Evolutionary conservation across 192 early-diverging fungal species (phyloP).

Genomic region (Phycomyces nitens): DNA sequence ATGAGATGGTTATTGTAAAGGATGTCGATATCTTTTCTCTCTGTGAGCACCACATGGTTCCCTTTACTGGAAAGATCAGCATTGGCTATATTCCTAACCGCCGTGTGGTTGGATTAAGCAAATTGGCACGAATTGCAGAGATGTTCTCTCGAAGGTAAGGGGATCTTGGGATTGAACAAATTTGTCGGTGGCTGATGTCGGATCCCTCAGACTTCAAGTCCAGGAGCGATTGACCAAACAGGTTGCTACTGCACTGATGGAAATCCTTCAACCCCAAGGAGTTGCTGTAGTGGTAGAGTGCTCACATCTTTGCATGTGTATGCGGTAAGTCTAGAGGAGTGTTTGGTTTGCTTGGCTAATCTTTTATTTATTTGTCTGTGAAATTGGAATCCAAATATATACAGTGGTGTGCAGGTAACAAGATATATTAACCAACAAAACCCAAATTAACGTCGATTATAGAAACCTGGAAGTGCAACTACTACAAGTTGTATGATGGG

Average conservation of each 20-base stretch:
- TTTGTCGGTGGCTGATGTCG: not conserved
- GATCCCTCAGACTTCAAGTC: constrained; percentile 71
- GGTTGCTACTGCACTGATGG: constrained; percentile 85
- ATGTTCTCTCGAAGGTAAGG: constrained; percentile 81
- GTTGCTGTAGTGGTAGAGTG: constrained; percentile 98
- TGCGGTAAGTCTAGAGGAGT: constrained; percentile 11
- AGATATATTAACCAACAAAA: not conserved
- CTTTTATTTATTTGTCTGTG: too few species aligned
- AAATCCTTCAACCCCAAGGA: constrained; percentile 90
- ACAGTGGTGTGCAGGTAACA: constrained; percentile 8
- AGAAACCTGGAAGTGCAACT: constrained; percentile 94
- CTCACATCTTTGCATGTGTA: constrained; percentile 54
- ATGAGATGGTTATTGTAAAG: constrained; percentile 99
- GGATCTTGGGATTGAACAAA: not conserved
- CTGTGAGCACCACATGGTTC: constrained; percentile 99
- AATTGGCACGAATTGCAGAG: constrained; percentile 96
- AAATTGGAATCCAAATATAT: not conserved
- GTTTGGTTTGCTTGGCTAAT: not conserved
- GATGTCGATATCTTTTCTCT: constrained; percentile 94
- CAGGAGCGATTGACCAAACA: constrained; percentile 99
- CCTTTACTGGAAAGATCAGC: constrained; percentile 94
- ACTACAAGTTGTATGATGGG: constrained; percentile 96
- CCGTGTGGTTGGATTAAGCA: constrained; percentile 91
- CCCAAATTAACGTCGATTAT: not conserved
- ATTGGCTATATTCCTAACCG: constrained; percentile 97